A percentile compares a stretch with the other conserved stretches of the same genome.
Evolutionary conservation across 768 basidiomycete genomes (phyloP).

Genomic region (Leccinum pellstonianum): DNA sequence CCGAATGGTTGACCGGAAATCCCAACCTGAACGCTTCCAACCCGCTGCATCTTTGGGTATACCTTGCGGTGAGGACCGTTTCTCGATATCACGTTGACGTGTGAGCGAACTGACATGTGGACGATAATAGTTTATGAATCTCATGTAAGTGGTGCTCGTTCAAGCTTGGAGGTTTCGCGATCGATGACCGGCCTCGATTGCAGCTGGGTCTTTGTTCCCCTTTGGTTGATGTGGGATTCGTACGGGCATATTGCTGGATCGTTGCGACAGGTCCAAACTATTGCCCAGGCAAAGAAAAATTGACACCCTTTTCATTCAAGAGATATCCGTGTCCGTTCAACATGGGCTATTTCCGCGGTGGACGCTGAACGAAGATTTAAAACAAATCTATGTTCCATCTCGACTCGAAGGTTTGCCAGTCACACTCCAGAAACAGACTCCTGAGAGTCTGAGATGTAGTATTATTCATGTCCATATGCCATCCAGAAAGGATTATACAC

Average conservation of each 20-base stretch:
- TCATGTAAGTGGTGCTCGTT: slow-evolving; percentile 51
- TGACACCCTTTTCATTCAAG: slow-evolving; percentile 11
- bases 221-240: slow-evolving; percentile 77
- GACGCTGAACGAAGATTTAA: background rate
- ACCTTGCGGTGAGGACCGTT: slow-evolving; percentile 62
- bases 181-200: slow-evolving; percentile 4
- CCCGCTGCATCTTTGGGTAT: slow-evolving; percentile 72
- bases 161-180: background rate
- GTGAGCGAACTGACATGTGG: background rate
- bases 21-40: slow-evolving; percentile 72
- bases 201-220: slow-evolving; percentile 79
- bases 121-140: slow-evolving; percentile 67
- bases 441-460: background rate
- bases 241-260: slow-evolving; percentile 66
- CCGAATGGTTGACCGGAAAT: slow-evolving; percentile 80
- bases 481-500: background rate
- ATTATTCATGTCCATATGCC: background rate
- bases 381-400: background rate
- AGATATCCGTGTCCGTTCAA: background rate
- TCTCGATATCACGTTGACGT: background rate
- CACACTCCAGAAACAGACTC: background rate
- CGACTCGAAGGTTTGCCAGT: background rate
- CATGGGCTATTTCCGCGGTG: background rate
- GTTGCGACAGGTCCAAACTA: slow-evolving; percentile 44
- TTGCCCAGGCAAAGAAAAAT: slow-evolving; percentile 37